Evolutionary conservation across 2,329 filamentous ascomycete species (phyloP).

Genomic region (Pyricularia sp.): DNA sequence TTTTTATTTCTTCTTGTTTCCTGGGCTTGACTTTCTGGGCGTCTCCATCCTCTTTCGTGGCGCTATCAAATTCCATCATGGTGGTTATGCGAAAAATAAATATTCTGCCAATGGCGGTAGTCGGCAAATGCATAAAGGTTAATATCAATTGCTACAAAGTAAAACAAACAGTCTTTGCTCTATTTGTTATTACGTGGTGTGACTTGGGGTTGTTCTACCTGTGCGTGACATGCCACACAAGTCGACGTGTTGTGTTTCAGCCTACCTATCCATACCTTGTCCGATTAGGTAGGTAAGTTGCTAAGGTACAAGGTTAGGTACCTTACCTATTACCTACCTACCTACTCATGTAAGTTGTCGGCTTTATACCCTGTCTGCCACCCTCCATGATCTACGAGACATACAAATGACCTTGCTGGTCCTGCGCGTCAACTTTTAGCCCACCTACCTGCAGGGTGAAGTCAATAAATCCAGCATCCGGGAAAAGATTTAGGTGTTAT

Average conservation of each 20-base stretch:
- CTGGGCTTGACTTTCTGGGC: neutral
- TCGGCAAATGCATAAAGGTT: neutral
- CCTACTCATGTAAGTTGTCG: too few relatives aligned
- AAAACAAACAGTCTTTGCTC: neutral
- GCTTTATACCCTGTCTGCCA: neutral
- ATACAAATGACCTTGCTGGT: neutral
- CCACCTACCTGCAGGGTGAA: neutral
- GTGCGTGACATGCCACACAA: neutral
- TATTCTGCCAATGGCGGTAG: neutral
- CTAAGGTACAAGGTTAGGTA: too few relatives aligned
- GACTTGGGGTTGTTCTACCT: neutral
- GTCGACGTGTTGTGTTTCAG: neutral
- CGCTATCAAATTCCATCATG: neutral
- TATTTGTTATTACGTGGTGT: too few relatives aligned
- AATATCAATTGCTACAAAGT: neutral
- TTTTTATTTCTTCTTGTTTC: too few relatives aligned
- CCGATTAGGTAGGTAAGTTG: neutral
- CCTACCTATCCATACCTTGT: neutral
- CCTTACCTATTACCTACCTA: too few relatives aligned
- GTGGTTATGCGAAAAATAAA: neutral
- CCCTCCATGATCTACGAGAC: neutral
- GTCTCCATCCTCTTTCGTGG: neutral
- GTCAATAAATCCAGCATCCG: neutral
- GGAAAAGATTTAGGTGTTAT: neutral
- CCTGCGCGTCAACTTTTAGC: neutral